These are phyloP conservation scores for Xylaria grammica DNA, from an alignment of 495 filamentous ascomycete genomes.

Conservation along the genomic window DNA sequence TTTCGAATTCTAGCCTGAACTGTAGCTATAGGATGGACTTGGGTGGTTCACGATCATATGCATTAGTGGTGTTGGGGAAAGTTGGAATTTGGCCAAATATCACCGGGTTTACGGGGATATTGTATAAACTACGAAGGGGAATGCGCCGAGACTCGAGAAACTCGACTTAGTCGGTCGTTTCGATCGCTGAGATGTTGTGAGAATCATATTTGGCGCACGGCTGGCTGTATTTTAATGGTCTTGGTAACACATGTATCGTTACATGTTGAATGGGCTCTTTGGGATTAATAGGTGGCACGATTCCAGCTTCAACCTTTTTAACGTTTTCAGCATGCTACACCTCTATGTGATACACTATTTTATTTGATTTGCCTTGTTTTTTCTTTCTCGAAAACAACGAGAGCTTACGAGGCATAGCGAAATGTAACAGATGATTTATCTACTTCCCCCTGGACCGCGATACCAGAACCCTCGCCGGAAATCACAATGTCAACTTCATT, in stretches of 20 bases:
- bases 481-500: background rate
- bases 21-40: conserved; percentile 15
- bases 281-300: background rate
- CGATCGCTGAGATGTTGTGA: too few species aligned
- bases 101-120: background rate
- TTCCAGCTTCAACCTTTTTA: too few species aligned
- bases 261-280: too few species aligned
- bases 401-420: background rate
- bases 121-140: conserved; percentile 4
- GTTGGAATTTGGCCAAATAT: conserved; percentile 1
- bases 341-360: too few species aligned
- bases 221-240: too few species aligned
- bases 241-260: too few species aligned
- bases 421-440: background rate
- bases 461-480: too few species aligned
- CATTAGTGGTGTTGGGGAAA: conserved; percentile 27
- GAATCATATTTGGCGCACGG: too few species aligned
- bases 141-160: background rate
- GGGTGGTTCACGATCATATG: conserved; percentile 11
- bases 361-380: too few species aligned
- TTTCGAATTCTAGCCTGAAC: background rate
- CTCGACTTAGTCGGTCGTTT: too few species aligned
- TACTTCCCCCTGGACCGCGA: background rate
- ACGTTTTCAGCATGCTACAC: too few species aligned
- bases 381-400: too few species aligned